phyloP scores from a whole-genome alignment of 345 rosid species.

The Gossypium sturtianum region DNA sequence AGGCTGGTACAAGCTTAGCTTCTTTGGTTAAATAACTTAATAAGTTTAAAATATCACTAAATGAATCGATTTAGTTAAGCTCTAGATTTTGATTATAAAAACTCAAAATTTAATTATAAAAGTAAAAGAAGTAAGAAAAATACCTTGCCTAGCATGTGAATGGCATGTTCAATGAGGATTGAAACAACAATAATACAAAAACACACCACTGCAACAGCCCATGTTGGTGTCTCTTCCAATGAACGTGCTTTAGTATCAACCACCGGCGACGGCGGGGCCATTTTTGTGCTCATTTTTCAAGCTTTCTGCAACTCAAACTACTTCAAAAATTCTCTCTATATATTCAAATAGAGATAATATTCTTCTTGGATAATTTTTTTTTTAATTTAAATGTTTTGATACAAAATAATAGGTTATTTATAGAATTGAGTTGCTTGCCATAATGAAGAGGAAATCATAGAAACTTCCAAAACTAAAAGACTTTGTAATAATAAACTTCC shows the following conservation, averaged over 20 bases:
- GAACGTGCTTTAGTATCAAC: slow-evolving; percentile 24
- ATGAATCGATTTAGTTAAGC: too few species aligned
- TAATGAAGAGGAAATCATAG: background rate
- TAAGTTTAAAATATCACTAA: too few species aligned
- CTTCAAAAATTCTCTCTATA: background rate
- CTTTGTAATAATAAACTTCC: background rate
- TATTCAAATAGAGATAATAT: background rate
- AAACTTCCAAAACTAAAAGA: background rate
- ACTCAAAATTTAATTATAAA: too few species aligned
- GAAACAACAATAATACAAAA: slow-evolving; percentile 62
- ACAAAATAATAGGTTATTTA: background rate
- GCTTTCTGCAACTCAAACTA: background rate
- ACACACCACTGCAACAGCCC: slow-evolving; percentile 88
- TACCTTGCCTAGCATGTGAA: slow-evolving; percentile 56
- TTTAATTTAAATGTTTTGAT: background rate
- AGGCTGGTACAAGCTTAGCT: too few species aligned
- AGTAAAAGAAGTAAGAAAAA: background rate
- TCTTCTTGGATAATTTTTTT: background rate
- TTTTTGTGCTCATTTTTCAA: background rate
- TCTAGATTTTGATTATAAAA: too few species aligned
- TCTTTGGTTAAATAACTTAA: too few species aligned
- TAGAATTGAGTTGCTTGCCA: background rate
- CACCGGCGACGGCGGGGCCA: background rate
- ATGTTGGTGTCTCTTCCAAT: slow-evolving; percentile 69
- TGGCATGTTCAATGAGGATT: slow-evolving; percentile 53